Evolutionary conservation across 2,329 filamentous ascomycete genomes (phyloP).

Genomic region (Fusarium cyanostomum): DNA sequence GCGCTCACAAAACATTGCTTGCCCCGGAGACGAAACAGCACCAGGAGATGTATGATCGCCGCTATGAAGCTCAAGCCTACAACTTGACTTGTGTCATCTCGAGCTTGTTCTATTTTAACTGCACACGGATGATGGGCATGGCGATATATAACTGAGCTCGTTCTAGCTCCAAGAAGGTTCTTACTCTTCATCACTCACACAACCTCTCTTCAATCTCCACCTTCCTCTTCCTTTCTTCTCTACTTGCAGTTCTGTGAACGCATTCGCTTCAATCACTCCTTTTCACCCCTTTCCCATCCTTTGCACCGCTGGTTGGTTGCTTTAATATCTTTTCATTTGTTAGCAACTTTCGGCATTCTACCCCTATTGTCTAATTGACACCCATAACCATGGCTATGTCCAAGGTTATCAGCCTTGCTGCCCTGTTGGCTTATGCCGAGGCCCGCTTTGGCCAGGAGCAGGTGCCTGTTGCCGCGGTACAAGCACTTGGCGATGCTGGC

Average conservation of each 20-base stretch:
- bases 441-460: constrained; percentile 73
- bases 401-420: constrained; percentile 31
- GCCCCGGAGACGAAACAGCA: constrained; percentile 11
- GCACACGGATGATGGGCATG: constrained; percentile 2
- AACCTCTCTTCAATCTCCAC: constrained; percentile 19
- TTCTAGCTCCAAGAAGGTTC: constrained; percentile 15
- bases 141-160: constrained; percentile 37
- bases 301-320: constrained; percentile 37
- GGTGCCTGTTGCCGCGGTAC: constrained; percentile 63
- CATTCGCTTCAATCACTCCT: constrained; percentile 41
- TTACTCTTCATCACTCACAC: constrained; percentile 28
- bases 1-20: constrained; percentile 15
- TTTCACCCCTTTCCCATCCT: constrained; percentile 25
- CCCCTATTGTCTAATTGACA: constrained; percentile 3
- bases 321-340: constrained; percentile 13
- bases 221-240: constrained; percentile 21
- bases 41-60: constrained; percentile 31
- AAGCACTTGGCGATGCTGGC: constrained; percentile 54
- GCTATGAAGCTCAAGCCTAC: constrained; percentile 3
- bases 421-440: constrained; percentile 53
- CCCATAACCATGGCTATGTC: constrained; percentile 15
- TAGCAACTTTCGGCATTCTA: constrained; percentile 6
- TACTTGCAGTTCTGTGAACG: constrained; percentile 45
- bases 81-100: constrained; percentile 18
- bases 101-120: constrained; percentile 32